These are phyloP conservation scores for Acacia acuminata DNA, from an alignment of 306 rosid genomes.

Conservation along the genomic window DNA sequence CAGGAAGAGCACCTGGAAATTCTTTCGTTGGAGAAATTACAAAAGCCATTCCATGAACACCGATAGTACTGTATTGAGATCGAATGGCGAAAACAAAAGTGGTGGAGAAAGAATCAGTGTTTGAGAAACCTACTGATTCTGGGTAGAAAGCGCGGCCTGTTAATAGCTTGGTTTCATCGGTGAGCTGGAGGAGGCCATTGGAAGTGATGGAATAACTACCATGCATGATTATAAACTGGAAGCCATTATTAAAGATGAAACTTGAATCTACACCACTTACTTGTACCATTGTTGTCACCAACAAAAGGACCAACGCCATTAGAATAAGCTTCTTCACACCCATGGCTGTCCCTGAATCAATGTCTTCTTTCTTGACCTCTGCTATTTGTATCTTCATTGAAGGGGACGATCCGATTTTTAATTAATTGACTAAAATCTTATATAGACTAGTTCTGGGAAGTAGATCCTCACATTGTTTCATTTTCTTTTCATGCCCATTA, in stretches of 20 bases:
- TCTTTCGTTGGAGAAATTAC: slow-evolving; percentile 54
- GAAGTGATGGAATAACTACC: not conserved
- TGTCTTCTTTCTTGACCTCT: too few species aligned
- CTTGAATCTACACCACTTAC: not conserved
- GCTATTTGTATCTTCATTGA: too few species aligned
- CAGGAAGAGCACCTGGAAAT: slow-evolving; percentile 34
- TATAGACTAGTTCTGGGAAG: too few species aligned
- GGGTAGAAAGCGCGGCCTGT: not conserved
- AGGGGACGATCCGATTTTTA: too few species aligned
- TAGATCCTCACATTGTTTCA: too few species aligned
- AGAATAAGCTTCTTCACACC: not conserved
- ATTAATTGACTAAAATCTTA: too few species aligned
- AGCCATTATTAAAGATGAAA: not conserved
- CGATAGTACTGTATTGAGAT: not conserved
- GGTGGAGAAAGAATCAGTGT: not conserved
- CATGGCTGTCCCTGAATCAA: not conserved
- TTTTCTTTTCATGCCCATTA: too few species aligned
- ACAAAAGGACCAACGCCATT: slow-evolving; percentile 32
- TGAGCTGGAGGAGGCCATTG: not conserved
- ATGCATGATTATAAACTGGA: not conserved
- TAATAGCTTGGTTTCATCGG: not conserved
- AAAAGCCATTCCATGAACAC: not conserved
- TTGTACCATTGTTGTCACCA: not conserved
- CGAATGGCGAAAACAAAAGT: not conserved
- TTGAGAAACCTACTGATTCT: not conserved